Evolutionary conservation across 1,284 basidiomycete species (phyloP), one percentile per base, ranked within the genome.

Genomic region (Sanguinoderma infundibulare): DNA sequence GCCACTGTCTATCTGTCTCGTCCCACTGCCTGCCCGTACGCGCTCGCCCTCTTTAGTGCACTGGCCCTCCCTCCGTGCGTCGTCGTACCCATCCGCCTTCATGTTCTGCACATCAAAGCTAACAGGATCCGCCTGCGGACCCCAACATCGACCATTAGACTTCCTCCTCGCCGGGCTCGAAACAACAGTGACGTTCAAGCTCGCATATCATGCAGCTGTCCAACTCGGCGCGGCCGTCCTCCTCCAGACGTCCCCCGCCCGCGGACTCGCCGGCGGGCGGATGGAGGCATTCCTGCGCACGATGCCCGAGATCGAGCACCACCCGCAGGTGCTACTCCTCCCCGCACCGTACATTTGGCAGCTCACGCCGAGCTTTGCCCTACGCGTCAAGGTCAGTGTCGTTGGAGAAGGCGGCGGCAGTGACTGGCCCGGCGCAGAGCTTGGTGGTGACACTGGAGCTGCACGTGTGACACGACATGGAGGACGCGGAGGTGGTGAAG

Each of bases 281-380:
- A 94, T 94, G 89, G 89, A 92, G 66, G 80, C 84, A 0, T 91
- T 97, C 68, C 80, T 92, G 62, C 81, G 89, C 8, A 89, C 85
- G 1, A 87, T 96, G 79, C 86, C 89, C 30, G 94, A 96, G 89
- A 83, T 95, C 64, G 91, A 94, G 70, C 81, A 87, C 2, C 91
- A 95, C 65, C 90, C 90, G 0, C 83, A 89, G 63, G 89, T 96
- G 22, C 71, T 90, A 0, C 90, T 92, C 68, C 82, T 95, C 9
- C 90, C 91, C 1, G 85, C 90, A 9, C 92, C 92, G 1, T 92
- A 94, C 67, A 86, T 95, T 55, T 96, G 94, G 94, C 92, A 95
- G 70, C 82, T 95, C 46, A 84, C 86, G 17, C 89, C 90, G 49
- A 67, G 70, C 69, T 62, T 70, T 67, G 62, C 61, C 57, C 28